Evolutionary conservation across 768 basidiomycete species (phyloP), one percentile per base, ranked within the genome.

Genomic region (Pulveroboletus ravenelii): DNA sequence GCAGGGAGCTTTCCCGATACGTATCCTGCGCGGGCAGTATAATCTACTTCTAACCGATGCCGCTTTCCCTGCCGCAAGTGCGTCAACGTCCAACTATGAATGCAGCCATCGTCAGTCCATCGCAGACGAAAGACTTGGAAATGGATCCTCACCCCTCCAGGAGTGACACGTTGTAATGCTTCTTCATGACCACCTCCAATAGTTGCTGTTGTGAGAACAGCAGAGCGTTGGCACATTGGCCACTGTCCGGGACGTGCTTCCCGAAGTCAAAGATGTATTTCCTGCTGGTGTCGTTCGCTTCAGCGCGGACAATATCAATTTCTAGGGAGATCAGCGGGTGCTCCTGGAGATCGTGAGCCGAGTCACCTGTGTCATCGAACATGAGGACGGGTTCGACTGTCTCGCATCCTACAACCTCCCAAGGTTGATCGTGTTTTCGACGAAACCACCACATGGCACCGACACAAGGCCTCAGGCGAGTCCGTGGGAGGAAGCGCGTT

Each of bases 321-420:
- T 85, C 85, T 86, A 57, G 40, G 48, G 29, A 40, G 37, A 45
- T 61, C n/a, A 55, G 50, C 47, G 17, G 41, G 32, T 18, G 27
- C 29, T 30, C 48, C 42, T 42, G 37, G 44, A 53, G 46, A 54
- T 56, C 37, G 30, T 36, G 44, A 20, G 18, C 45, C 31, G 52
- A 40, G 82, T 81, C 81, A 54, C 85, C 79, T 46, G 72, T 68
- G 23, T 80, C 81, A 55, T 80, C 77, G 65, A 80, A 85, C 66
- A 77, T 79, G 15, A 78, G 72, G 13, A 89, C 77, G 23, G 87
- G 82, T 41, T 82, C 78, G 43, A 90, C 79, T 30, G 72, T 67
- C 60, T 77, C 79, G 61, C 74, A 80, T 51, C 82, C 81, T 27
- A 89, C 83, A 37, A 89, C 87, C 70, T 90, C 88, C 88, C 88